phyloP scores from a whole-genome alignment of 108 stramenopile species.

The Nitzschia palea region DNA sequence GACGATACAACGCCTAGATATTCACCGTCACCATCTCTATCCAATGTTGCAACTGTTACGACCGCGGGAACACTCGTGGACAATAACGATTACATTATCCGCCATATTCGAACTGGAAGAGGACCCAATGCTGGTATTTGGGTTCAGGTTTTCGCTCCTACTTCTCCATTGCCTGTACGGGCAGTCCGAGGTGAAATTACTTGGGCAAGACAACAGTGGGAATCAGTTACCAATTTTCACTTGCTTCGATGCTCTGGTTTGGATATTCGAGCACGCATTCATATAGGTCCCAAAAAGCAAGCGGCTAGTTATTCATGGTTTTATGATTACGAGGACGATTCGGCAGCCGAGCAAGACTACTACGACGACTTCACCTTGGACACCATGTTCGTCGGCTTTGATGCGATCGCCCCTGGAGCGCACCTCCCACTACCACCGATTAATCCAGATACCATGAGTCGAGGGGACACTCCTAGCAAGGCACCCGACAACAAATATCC shows the following conservation, averaged over 20 bases:
- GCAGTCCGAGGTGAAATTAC: neutral
- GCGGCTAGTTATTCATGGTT: constrained; percentile 28
- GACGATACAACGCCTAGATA: neutral
- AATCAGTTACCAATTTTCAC: constrained; percentile 38
- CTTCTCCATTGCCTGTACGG: constrained; percentile 1
- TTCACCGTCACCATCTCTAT: neutral
- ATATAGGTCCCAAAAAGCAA: constrained; percentile 50
- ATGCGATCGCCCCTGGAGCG: constrained; percentile 63
- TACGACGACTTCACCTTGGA: constrained; percentile 66
- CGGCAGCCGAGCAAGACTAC: constrained; percentile 29
- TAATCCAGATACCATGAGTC: constrained; percentile 9
- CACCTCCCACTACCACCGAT: constrained; percentile 32
- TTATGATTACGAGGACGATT: constrained; percentile 20
- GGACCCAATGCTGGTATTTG: constrained; percentile 73
- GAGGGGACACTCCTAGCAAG: constrained; percentile 6
- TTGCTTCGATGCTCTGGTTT: constrained; percentile 73
- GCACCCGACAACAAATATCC: neutral
- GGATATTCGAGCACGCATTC: constrained; percentile 65
- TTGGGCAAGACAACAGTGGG: constrained; percentile 63
- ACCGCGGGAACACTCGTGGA: constrained; percentile 8
- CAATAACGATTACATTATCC: constrained; percentile 53
- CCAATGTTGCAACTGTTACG: neutral
- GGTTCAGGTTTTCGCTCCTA: constrained; percentile 57
- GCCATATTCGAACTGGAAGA: constrained; percentile 74
- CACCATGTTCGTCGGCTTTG: constrained; percentile 65